Percentiles rank a stretch among this genome's conserved stretches.
These are phyloP conservation scores for Eimeria maxima DNA, from an alignment of 169 alveolate species.

Conservation along the genomic window DNA sequence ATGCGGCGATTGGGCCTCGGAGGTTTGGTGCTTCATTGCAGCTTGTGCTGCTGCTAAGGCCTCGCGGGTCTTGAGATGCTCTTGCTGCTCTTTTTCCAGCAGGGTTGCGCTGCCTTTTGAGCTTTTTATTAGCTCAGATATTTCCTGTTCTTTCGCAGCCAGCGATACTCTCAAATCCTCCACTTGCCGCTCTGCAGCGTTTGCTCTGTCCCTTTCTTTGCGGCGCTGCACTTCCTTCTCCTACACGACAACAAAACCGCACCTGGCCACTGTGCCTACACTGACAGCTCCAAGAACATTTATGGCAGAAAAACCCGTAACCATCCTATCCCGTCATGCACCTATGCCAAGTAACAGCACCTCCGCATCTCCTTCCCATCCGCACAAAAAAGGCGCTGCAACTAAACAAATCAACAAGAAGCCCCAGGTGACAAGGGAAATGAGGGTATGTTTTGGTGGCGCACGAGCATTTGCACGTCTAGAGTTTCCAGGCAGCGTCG, in stretches of 20 bases:
- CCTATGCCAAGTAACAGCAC: no score
- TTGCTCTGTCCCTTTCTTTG: conserved; percentile 63
- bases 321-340: no score
- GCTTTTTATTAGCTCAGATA: neutral
- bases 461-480: conserved; percentile 63
- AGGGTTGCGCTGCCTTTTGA: neutral
- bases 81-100: conserved; percentile 33
- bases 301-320: no score
- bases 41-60: conserved; percentile 12
- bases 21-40: neutral
- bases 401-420: neutral
- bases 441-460: neutral
- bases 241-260: neutral
- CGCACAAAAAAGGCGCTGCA: neutral
- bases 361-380: neutral
- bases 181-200: conserved; percentile 21
- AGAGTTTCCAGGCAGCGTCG: conserved; percentile 22
- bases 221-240: conserved; percentile 65
- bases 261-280: neutral
- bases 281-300: neutral
- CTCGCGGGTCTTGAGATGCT: conserved; percentile 20
- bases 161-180: neutral
- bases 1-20: conserved; percentile 10
- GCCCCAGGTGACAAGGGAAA: neutral
- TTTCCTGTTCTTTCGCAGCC: conserved; percentile 32